A percentile compares a stretch with the other conserved stretches of the same genome.
Evolutionary conservation across 169 alveolate species (phyloP).

Genomic region (Plasmodium fragile): DNA sequence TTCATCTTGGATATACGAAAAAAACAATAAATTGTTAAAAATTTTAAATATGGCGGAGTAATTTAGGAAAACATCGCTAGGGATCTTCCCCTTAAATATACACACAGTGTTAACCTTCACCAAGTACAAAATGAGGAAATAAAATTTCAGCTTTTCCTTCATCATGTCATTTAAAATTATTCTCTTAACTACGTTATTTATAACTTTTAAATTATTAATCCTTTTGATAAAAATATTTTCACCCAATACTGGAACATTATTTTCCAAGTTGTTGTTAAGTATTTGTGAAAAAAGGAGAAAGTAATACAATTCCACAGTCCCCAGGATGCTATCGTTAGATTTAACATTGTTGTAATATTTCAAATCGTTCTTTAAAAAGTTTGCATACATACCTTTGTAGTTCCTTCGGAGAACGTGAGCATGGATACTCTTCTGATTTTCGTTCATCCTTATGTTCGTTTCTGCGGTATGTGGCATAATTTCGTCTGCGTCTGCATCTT

Average conservation of each 20-base stretch:
- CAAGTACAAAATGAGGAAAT: constrained; percentile 42
- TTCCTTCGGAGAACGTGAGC: neutral
- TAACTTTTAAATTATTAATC: constrained; percentile 59
- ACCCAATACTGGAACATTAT: constrained; percentile 44
- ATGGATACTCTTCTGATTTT: neutral
- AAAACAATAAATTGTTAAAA: constrained; percentile 46
- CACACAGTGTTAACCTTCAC: constrained; percentile 33
- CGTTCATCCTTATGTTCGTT: neutral
- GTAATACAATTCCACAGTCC: constrained; percentile 34
- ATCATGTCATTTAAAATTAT: constrained; percentile 54
- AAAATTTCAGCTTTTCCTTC: constrained; percentile 52
- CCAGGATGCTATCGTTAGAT: constrained; percentile 28
- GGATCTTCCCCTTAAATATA: constrained; percentile 1
- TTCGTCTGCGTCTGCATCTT: neutral
- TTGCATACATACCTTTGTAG: constrained; percentile 20
- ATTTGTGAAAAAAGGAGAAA: constrained; percentile 67
- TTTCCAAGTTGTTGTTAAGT: constrained; percentile 58
- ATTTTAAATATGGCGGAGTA: constrained; percentile 53
- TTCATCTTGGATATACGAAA: constrained; percentile 34
- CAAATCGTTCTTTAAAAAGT: constrained; percentile 5
- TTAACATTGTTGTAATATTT: constrained; percentile 54
- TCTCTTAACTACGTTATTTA: constrained; percentile 64
- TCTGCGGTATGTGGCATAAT: neutral
- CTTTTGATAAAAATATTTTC: constrained; percentile 56
- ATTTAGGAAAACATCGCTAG: constrained; percentile 29